A percentile compares a stretch with the other conserved stretches of the same genome.
phyloP scores from a whole-genome alignment of 1,284 basidiomycete genomes.

The Ustilago hordei region DNA sequence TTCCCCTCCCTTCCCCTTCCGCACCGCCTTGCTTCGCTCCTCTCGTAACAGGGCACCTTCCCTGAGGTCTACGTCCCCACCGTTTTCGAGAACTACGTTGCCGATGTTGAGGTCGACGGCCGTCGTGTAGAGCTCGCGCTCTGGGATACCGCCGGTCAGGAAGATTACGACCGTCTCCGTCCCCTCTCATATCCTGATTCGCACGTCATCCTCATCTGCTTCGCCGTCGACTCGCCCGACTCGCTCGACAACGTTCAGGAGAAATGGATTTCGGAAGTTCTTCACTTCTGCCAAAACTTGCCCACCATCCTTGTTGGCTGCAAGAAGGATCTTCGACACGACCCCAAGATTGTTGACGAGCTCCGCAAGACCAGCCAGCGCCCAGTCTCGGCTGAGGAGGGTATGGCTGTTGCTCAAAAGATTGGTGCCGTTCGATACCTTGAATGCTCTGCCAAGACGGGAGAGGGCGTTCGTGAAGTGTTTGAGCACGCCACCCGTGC shows the following conservation, averaged over 20 bases:
- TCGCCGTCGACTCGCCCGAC: conserved; percentile 90
- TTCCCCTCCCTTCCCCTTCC: not conserved
- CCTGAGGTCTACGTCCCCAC: conserved; percentile 94
- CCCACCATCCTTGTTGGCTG: conserved; percentile 91
- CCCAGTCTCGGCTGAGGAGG: conserved; percentile 71
- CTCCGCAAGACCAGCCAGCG: conserved; percentile 69
- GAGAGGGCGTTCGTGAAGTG: conserved; percentile 89
- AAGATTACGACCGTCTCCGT: conserved; percentile 74
- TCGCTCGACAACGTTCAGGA: conserved; percentile 95
- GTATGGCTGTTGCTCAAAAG: conserved; percentile 86
- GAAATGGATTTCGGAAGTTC: conserved; percentile 96
- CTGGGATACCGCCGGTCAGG: conserved; percentile 96
- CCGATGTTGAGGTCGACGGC: conserved; percentile 88
- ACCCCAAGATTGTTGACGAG: conserved; percentile 70
- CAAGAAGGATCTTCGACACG: conserved; percentile 75
- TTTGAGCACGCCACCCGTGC: conserved; percentile 89
- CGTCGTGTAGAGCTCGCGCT: conserved; percentile 91
- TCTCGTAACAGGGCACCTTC: conserved; percentile 78
- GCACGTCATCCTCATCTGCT: conserved; percentile 92
- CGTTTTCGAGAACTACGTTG: conserved; percentile 90
- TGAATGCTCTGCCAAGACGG: conserved; percentile 89
- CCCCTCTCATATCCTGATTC: conserved; percentile 87
- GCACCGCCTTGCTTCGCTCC: conserved; percentile 1
- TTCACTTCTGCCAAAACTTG: conserved; percentile 88
- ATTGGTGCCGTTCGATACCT: conserved; percentile 89